phyloP scores from a whole-genome alignment of 2,329 filamentous ascomycete species.

The Pochonia chlamydosporia region DNA sequence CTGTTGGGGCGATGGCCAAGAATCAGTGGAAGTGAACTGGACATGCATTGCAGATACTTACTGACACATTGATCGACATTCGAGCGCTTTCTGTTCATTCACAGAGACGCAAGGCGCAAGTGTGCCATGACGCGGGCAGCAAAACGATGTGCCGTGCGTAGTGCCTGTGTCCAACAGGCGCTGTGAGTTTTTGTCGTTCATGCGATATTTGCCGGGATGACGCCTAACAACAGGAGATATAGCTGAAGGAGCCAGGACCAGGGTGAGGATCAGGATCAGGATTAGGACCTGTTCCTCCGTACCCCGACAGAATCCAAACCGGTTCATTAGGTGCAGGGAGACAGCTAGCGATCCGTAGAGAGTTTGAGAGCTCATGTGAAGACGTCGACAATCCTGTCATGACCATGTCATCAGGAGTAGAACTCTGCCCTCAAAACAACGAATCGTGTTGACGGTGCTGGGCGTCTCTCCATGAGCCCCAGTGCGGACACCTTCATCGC shows the following conservation, averaged over 20 bases:
- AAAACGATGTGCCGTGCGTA: background rate
- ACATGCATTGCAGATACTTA: slow-evolving; percentile 1
- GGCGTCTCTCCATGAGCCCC: background rate
- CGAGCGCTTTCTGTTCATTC: background rate
- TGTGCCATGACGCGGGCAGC: background rate
- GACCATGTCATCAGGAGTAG: background rate
- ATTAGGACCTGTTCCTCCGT: background rate
- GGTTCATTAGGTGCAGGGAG: slow-evolving; percentile 1
- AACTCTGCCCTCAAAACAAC: background rate
- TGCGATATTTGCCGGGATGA: background rate
- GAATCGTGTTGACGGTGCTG: background rate
- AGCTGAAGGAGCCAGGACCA: background rate
- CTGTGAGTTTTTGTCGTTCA: background rate
- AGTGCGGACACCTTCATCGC: background rate
- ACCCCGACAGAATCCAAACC: background rate
- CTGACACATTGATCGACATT: slow-evolving; percentile 4
- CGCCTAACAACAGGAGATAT: background rate
- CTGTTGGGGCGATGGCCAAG: background rate
- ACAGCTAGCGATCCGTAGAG: background rate
- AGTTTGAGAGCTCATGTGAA: background rate
- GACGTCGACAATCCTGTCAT: background rate
- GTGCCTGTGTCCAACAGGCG: background rate
- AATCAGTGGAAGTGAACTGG: slow-evolving; percentile 2
- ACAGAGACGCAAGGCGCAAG: background rate
- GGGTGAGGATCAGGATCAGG: too few species aligned